phyloP scores from a whole-genome alignment of 2,329 filamentous ascomycete genomes.

The Metarhizium rileyi region DNA sequence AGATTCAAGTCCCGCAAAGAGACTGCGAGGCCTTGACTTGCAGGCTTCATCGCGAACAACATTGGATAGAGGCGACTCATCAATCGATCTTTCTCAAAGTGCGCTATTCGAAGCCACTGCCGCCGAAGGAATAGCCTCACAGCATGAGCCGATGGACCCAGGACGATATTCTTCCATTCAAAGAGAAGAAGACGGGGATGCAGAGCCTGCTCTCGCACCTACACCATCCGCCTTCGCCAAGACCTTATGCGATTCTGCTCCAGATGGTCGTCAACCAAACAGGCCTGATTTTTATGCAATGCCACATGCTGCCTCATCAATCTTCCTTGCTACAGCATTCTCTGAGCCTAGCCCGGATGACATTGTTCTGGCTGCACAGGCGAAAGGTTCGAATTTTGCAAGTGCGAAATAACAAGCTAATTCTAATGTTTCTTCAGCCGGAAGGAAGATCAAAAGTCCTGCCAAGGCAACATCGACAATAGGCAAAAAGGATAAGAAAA shows the following conservation, averaged over 20 bases:
- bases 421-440: slow-evolving; percentile 46
- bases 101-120: neutral
- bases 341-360: slow-evolving; percentile 86
- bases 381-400: slow-evolving; percentile 66
- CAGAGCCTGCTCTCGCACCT: slow-evolving; percentile 12
- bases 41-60: neutral
- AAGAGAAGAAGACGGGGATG: neutral
- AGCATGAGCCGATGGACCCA: neutral
- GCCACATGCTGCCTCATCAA: slow-evolving; percentile 40
- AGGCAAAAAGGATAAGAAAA: slow-evolving; percentile 29
- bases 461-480: slow-evolving; percentile 21
- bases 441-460: slow-evolving; percentile 36
- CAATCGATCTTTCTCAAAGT: neutral
- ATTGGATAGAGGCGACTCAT: neutral
- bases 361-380: slow-evolving; percentile 76
- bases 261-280: slow-evolving; percentile 16
- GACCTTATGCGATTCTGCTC: slow-evolving; percentile 38
- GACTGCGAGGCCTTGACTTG: slow-evolving; percentile 9
- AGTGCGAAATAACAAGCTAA: slow-evolving; percentile 39
- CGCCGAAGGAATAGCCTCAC: neutral
- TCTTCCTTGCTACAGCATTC: slow-evolving; percentile 54
- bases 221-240: slow-evolving; percentile 48
- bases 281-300: slow-evolving; percentile 29
- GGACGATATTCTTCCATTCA: neutral
- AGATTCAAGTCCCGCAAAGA: slow-evolving; percentile 13